Conservation (phyloP, 768 basidiomycete genomes). For the Phanerodontia chrysosporium region DNA sequence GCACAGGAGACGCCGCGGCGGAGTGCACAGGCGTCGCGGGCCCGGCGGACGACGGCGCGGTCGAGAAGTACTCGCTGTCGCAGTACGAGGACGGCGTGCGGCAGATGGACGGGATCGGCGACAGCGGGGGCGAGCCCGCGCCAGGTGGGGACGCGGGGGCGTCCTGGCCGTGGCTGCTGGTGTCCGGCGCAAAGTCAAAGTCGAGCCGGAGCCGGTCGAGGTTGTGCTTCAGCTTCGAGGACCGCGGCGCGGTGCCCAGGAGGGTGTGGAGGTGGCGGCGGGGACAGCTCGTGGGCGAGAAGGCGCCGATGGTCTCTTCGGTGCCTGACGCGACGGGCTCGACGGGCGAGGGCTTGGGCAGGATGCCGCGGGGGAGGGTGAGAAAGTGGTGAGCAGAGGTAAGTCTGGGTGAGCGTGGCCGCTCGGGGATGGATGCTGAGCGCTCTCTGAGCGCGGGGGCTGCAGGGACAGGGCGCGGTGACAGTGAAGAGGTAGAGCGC, state of each 20-base stretch:
- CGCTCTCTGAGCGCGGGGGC: not conserved
- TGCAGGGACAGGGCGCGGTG: not conserved
- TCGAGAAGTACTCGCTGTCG: conserved; percentile 26
- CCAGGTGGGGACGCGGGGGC: not conserved
- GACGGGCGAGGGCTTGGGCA: conserved; percentile 9
- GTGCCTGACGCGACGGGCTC: conserved; percentile 9
- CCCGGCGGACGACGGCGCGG: conserved; percentile 25
- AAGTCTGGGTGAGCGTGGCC: not conserved
- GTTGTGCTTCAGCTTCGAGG: not conserved
- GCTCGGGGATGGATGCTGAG: not conserved
- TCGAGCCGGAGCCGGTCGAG: not conserved
- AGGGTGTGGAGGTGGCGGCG: conserved; percentile 17
- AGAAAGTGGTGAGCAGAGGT: not conserved
- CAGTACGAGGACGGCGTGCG: conserved; percentile 25
- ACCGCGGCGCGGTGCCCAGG: conserved; percentile 6
- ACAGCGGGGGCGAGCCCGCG: conserved; percentile 11
- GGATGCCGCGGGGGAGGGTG: conserved; percentile 4
- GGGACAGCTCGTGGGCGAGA: conserved; percentile 22
- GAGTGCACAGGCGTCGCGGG: conserved; percentile 22
- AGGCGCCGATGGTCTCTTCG: conserved; percentile 22
- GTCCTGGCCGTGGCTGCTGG: not conserved
- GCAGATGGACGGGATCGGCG: conserved; percentile 25
- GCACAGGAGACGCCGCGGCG: conserved; percentile 7
- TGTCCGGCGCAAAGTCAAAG: not conserved
- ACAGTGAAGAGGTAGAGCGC: conserved; percentile 2